Evolutionary conservation across 371 early-diverging fungal genomes (phyloP).

Genomic region (Dichotomocladium elegans): DNA sequence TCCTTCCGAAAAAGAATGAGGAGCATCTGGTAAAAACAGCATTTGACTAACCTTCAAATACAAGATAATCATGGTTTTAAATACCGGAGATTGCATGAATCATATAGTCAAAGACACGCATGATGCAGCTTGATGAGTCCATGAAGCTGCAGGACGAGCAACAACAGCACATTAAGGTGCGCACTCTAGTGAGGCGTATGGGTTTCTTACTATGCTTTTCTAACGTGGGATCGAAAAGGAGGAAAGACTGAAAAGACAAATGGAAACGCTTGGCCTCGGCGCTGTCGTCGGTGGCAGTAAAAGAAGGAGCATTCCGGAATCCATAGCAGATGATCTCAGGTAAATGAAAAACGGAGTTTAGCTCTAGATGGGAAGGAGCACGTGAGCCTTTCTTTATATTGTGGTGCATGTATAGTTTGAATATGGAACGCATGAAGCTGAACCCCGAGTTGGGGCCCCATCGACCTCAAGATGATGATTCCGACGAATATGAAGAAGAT

Average conservation of each 20-base stretch:
- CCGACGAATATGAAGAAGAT: constrained; percentile 16
- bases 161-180: constrained; percentile 25
- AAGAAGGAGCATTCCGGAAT: constrained; percentile 13
- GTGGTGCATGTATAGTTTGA: constrained; percentile 3
- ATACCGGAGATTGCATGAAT: background rate
- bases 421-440: constrained; percentile 23
- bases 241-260: constrained; percentile 23
- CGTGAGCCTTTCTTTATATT: background rate
- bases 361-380: background rate
- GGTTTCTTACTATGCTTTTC: background rate
- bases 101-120: constrained; percentile 6
- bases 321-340: constrained; percentile 33
- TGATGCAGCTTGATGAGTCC: constrained; percentile 38
- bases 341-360: background rate
- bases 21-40: too few relatives aligned
- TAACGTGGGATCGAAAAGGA: background rate
- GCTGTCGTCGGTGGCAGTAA: too few relatives aligned
- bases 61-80: too few relatives aligned
- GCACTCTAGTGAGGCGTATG: background rate
- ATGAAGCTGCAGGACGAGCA: constrained; percentile 30
- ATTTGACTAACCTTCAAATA: too few relatives aligned
- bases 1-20: too few relatives aligned
- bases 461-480: constrained; percentile 31
- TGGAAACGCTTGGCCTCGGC: constrained; percentile 15
- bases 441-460: constrained; percentile 27